phyloP scores from a whole-genome alignment of 495 filamentous ascomycete genomes.

The Penicillium cataractarum region DNA sequence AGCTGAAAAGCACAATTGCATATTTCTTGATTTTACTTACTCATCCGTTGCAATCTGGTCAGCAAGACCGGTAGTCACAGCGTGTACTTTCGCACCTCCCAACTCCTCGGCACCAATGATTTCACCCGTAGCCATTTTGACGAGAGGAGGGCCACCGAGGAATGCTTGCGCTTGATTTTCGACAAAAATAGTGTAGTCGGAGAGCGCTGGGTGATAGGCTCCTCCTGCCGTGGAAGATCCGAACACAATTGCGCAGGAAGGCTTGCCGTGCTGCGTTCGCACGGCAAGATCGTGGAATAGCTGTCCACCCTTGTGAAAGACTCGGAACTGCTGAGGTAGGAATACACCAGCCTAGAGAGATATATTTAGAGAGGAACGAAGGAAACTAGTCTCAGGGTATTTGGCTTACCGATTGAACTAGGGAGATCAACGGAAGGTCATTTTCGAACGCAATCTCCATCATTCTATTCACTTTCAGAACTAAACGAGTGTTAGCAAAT shows the following conservation, averaged over 20 bases:
- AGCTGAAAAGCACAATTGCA: not conserved
- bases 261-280: conserved; percentile 30
- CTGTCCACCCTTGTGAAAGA: conserved; percentile 41
- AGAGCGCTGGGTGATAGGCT: conserved; percentile 41
- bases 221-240: conserved; percentile 40
- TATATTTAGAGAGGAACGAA: not conserved
- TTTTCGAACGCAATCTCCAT: conserved; percentile 38
- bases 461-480: conserved; percentile 37
- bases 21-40: conserved; percentile 16
- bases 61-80: conserved; percentile 33
- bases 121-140: conserved; percentile 42
- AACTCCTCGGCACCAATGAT: conserved; percentile 34
- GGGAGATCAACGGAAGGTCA: conserved; percentile 33
- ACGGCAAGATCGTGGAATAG: conserved; percentile 38
- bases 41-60: conserved; percentile 38
- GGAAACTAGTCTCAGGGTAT: not conserved
- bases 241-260: conserved; percentile 39
- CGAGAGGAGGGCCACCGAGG: conserved; percentile 37
- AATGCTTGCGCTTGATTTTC: conserved; percentile 39
- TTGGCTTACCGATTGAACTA: conserved; percentile 37
- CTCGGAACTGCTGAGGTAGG: conserved; percentile 37
- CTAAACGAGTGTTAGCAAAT: conserved; percentile 14
- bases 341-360: conserved; percentile 35
- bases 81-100: conserved; percentile 38
- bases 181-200: conserved; percentile 41